These are phyloP conservation scores for Pisolithus thermaeus DNA, from an alignment of 1,284 basidiomycete genomes.

Conservation along the genomic window DNA sequence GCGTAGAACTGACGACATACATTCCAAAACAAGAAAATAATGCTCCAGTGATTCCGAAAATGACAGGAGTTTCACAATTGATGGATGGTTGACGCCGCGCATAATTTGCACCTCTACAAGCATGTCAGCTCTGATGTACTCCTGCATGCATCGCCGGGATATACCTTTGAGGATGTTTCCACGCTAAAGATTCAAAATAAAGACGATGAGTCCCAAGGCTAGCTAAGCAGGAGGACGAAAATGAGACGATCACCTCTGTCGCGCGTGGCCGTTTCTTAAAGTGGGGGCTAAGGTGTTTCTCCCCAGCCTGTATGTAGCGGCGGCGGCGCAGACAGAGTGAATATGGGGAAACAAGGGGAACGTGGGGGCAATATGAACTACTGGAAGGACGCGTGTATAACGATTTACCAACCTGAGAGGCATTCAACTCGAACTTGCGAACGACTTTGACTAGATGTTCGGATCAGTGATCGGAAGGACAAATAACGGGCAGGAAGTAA, in stretches of 20 bases:
- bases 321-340: slow-evolving; percentile 17
- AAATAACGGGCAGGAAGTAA: slow-evolving; percentile 4
- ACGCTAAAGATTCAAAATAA: slow-evolving; percentile 53
- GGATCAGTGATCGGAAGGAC: slow-evolving; percentile 6
- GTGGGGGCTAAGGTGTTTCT: slow-evolving; percentile 86
- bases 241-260: slow-evolving; percentile 76
- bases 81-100: slow-evolving; percentile 88
- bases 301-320: slow-evolving; percentile 63
- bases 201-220: slow-evolving; percentile 11
- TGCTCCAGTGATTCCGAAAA: slow-evolving; percentile 92
- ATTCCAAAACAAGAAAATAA: slow-evolving; percentile 93
- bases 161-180: slow-evolving; percentile 94
- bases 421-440: slow-evolving; percentile 93
- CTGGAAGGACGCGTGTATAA: slow-evolving; percentile 15
- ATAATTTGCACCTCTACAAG: slow-evolving; percentile 95
- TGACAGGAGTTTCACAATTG: slow-evolving; percentile 83
- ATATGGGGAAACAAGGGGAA: slow-evolving; percentile 10
- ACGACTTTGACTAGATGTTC: slow-evolving; percentile 81
- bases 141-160: neutral
- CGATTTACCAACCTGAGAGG: slow-evolving; percentile 80
- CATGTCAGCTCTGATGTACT: slow-evolving; percentile 2
- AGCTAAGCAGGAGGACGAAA: slow-evolving; percentile 18
- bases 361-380: slow-evolving; percentile 27
- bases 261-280: slow-evolving; percentile 95
- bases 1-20: slow-evolving; percentile 39